A percentile compares a stretch with the other conserved stretches of the same genome.
phyloP scores from a whole-genome alignment of 805 yeast species.

The Starmerella kuoi region DNA sequence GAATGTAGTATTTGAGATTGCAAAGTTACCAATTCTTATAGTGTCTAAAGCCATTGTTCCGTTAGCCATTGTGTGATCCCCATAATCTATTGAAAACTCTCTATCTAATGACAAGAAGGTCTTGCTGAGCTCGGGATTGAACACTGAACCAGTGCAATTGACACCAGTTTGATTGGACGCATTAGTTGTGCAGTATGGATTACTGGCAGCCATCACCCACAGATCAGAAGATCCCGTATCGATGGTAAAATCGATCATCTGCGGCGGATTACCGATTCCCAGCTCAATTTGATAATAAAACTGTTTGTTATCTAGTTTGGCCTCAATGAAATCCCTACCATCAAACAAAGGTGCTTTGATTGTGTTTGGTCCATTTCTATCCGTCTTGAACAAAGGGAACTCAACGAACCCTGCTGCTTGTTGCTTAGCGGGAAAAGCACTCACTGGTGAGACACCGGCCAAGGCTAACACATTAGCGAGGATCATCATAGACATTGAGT shows the following conservation, averaged over 20 bases:
- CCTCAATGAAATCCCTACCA: background rate
- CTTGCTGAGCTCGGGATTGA: slow-evolving; percentile 25
- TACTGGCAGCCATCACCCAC: slow-evolving; percentile 36
- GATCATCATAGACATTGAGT: too few relatives aligned
- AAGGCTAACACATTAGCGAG: too few relatives aligned
- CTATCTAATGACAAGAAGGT: slow-evolving; percentile 18
- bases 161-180: slow-evolving; percentile 19
- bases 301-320: slow-evolving; percentile 10
- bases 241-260: slow-evolving; percentile 40
- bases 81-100: slow-evolving; percentile 25
- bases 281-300: slow-evolving; percentile 24
- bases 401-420: slow-evolving; percentile 4
- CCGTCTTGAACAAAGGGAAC: slow-evolving; percentile 8
- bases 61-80: slow-evolving; percentile 38
- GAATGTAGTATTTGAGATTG: slow-evolving; percentile 44
- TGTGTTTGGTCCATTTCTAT: background rate
- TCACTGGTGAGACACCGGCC: too few relatives aligned
- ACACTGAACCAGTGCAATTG: slow-evolving; percentile 20
- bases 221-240: slow-evolving; percentile 68
- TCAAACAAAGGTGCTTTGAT: background rate
- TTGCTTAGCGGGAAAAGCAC: too few relatives aligned
- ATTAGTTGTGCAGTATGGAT: slow-evolving; percentile 13
- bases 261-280: slow-evolving; percentile 42
- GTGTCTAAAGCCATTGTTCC: slow-evolving; percentile 42
- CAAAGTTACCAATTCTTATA: slow-evolving; percentile 38